These are phyloP conservation scores for Plasmodium gallinaceum DNA, from an alignment of 169 alveolate genomes.

Conservation along the genomic window DNA sequence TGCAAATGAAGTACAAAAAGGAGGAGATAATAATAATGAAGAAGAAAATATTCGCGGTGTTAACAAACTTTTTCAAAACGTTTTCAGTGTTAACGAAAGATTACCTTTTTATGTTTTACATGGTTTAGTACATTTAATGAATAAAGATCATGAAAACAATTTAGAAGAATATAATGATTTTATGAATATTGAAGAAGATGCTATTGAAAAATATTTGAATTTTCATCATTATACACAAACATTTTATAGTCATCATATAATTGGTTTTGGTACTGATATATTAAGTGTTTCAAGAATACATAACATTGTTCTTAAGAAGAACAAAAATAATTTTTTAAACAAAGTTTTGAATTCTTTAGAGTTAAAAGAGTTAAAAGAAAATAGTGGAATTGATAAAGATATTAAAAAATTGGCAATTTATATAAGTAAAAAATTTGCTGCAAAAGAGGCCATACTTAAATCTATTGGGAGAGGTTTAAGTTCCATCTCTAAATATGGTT, in stretches of 20 bases:
- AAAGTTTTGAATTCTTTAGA: constrained; percentile 49
- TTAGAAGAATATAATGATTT: constrained; percentile 45
- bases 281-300: constrained; percentile 50
- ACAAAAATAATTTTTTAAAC: constrained; percentile 20
- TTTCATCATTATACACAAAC: constrained; percentile 48
- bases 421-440: constrained; percentile 68
- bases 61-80: constrained; percentile 31
- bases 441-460: constrained; percentile 62
- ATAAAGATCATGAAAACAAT: constrained; percentile 69
- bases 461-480: constrained; percentile 68
- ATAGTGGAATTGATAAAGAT: not conserved
- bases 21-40: not conserved
- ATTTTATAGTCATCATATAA: constrained; percentile 40
- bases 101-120: constrained; percentile 62
- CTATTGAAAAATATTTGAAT: constrained; percentile 27
- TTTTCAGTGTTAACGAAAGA: constrained; percentile 48
- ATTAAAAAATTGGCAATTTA: constrained; percentile 45
- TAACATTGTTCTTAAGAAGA: constrained; percentile 21
- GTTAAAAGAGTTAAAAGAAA: constrained; percentile 11
- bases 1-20: not conserved
- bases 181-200: constrained; percentile 64
- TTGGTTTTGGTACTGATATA: constrained; percentile 63
- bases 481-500: constrained; percentile 62
- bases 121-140: constrained; percentile 50
- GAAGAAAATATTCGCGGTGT: constrained; percentile 35